Evolutionary conservation across 495 filamentous ascomycete species (phyloP).

Genomic region (Penicillium bovifimosum): DNA sequence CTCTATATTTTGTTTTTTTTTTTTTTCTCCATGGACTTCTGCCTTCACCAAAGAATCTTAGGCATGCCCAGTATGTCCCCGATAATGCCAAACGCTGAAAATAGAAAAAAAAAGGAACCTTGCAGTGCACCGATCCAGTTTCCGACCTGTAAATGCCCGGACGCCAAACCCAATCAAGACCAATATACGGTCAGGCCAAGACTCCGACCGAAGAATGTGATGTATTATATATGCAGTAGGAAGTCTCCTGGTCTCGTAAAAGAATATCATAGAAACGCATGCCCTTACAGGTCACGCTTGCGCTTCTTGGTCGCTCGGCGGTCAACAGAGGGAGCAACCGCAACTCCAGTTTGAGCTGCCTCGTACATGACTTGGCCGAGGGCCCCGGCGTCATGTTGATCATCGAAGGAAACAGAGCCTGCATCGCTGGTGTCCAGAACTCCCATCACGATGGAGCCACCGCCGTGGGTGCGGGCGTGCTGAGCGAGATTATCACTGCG

Average conservation of each 20-base stretch:
- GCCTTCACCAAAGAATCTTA: background rate
- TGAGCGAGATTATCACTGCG: slow-evolving; percentile 95
- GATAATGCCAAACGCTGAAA: slow-evolving; percentile 1
- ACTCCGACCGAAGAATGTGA: slow-evolving; percentile 18
- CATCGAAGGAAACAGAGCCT: slow-evolving; percentile 36
- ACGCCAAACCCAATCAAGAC: slow-evolving; percentile 40
- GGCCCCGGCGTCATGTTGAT: slow-evolving; percentile 54
- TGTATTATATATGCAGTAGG: slow-evolving; percentile 32
- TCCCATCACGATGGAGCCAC: slow-evolving; percentile 83
- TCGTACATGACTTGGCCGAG: slow-evolving; percentile 73
- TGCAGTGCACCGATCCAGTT: slow-evolving; percentile 27
- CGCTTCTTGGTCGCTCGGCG: slow-evolving; percentile 64
- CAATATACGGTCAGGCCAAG: slow-evolving; percentile 15
- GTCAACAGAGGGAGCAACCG: slow-evolving; percentile 40
- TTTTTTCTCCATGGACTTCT: background rate
- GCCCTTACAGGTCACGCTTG: slow-evolving; percentile 54
- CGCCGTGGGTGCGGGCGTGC: slow-evolving; percentile 90
- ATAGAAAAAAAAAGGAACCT: slow-evolving; percentile 4
- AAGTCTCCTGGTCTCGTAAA: slow-evolving; percentile 44
- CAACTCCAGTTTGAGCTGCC: slow-evolving; percentile 57
- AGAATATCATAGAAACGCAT: slow-evolving; percentile 18
- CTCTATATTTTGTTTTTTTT: slow-evolving; percentile 5
- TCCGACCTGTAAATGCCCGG: slow-evolving; percentile 33
- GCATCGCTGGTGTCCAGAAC: slow-evolving; percentile 65
- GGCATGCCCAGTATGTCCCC: slow-evolving; percentile 1